phyloP scores from a whole-genome alignment of 306 rosid genomes.

The Cercis canadensis region DNA sequence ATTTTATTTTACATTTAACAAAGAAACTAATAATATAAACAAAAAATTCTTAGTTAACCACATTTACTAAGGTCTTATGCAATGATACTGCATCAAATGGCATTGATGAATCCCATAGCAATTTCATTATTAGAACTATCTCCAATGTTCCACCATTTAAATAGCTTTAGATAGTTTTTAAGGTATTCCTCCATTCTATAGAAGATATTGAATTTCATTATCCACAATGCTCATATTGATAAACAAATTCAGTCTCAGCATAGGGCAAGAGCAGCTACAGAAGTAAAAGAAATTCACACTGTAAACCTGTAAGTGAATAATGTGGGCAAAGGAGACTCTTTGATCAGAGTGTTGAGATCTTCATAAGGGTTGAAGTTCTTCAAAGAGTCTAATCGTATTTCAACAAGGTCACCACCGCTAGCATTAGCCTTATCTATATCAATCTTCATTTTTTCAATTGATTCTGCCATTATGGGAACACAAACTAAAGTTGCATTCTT shows the following conservation, averaged over 20 bases:
- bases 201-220: constrained; percentile 7
- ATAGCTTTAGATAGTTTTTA: background rate
- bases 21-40: too few relatives aligned
- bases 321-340: constrained; percentile 56
- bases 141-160: constrained; percentile 2
- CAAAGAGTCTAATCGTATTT: constrained; percentile 70
- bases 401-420: constrained; percentile 70
- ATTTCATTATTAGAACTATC: background rate
- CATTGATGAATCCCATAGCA: background rate
- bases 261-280: background rate
- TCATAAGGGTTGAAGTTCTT: constrained; percentile 51
- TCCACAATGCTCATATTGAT: constrained; percentile 1
- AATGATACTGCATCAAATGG: background rate
- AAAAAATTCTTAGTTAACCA: background rate
- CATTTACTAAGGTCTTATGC: background rate
- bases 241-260: constrained; percentile 3
- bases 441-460: constrained; percentile 53
- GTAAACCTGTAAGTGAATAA: constrained; percentile 68
- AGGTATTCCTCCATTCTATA: background rate
- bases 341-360: constrained; percentile 54
- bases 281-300: background rate
- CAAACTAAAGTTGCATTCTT: constrained; percentile 62
- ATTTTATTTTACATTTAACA: background rate
- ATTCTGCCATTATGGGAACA: constrained; percentile 64
- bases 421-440: constrained; percentile 51